Base-by-base conservation (phyloP, 2,329 filamentous ascomycete genomes). In the Aspergillus carbonarius region DNA sequence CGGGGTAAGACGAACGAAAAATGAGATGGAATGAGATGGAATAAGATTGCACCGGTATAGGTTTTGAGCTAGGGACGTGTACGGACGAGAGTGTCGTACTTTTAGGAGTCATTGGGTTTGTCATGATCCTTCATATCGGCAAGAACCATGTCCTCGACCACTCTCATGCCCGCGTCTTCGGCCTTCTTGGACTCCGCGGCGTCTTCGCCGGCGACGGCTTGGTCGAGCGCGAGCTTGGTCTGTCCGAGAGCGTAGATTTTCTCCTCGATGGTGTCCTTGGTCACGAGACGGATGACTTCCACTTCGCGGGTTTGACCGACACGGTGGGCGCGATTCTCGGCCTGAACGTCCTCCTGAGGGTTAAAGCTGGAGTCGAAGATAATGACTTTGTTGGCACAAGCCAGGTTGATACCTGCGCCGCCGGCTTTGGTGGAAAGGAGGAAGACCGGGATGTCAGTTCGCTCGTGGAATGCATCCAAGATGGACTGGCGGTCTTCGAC, bases 341-440 rank as follows among this genome's bases (percentile, higher is more conserved):
- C 95, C 74, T 99, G 95, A n/a, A 96, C 88, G 71, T 99, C 95
- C 66, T 98, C 93, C 72, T 99, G 95, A 0, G 95, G 95, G 68
- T 99, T 99, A 78, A 97, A 96, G n/a, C 88, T 91, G 63, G 90
- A 90, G 75, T 99, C 95, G 73, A 98, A 97, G 69, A 99, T 95
- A 75, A 99, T 86, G 66, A 99, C 93, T 77, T 97, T 98, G 80
- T 98, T 98, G 4, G 95, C 95, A 35, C 90, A 91, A 7, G 93
- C 95, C 55, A 99, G 79, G 75, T 99, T 99, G 79, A 99, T 96
- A 40, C 95, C 95, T 0, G 93, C 95, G n/a, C 95, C 95, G 54
- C 95, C 95, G 0, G 93, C 93, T 60, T 92, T 93, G 0, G 95
- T 99, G 1, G 91, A 95, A 5, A 99, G 84, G 64, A 99, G 84